Evolutionary conservation across 768 basidiomycete genomes (phyloP).

Genomic region (Gelatoporia subvermispora): DNA sequence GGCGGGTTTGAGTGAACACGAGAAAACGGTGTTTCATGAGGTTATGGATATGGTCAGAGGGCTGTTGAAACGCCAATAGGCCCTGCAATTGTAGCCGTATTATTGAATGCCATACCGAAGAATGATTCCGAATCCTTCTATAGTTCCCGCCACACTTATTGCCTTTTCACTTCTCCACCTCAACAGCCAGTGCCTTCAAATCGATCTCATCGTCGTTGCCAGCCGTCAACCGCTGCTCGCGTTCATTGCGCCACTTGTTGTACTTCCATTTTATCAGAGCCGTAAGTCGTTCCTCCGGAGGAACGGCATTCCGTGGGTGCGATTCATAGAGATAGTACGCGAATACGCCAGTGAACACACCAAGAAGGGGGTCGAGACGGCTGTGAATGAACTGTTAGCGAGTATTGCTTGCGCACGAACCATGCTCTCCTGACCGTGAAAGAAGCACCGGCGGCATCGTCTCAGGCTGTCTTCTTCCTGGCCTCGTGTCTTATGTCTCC

Average conservation of each 20-base stretch:
- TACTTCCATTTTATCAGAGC: slow-evolving; percentile 67
- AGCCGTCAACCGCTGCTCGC: slow-evolving; percentile 12
- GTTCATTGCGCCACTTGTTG: slow-evolving; percentile 32
- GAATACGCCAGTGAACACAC: slow-evolving; percentile 70
- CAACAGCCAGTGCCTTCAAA: slow-evolving; percentile 16
- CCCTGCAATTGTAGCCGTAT: background rate
- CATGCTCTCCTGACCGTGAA: slow-evolving; percentile 37
- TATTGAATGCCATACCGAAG: background rate
- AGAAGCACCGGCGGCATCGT: slow-evolving; percentile 47
- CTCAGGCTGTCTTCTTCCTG: slow-evolving; percentile 1
- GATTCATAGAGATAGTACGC: slow-evolving; percentile 80
- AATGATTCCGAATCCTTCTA: too few species aligned
- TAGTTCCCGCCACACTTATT: background rate
- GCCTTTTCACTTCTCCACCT: slow-evolving; percentile 5
- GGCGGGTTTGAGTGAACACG: slow-evolving; percentile 22
- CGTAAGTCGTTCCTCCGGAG: slow-evolving; percentile 48
- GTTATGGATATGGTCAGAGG: slow-evolving; percentile 40
- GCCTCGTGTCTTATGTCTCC: background rate
- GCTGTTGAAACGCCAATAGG: slow-evolving; percentile 13
- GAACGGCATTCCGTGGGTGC: slow-evolving; percentile 67
- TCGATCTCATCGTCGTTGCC: slow-evolving; percentile 13
- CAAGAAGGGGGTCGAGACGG: slow-evolving; percentile 64
- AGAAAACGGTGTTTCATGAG: slow-evolving; percentile 35
- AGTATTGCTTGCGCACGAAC: background rate
- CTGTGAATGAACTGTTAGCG: slow-evolving; percentile 31